Evolutionary conservation across 768 basidiomycete genomes (phyloP).

Genomic region (Termitomyces sp.): DNA sequence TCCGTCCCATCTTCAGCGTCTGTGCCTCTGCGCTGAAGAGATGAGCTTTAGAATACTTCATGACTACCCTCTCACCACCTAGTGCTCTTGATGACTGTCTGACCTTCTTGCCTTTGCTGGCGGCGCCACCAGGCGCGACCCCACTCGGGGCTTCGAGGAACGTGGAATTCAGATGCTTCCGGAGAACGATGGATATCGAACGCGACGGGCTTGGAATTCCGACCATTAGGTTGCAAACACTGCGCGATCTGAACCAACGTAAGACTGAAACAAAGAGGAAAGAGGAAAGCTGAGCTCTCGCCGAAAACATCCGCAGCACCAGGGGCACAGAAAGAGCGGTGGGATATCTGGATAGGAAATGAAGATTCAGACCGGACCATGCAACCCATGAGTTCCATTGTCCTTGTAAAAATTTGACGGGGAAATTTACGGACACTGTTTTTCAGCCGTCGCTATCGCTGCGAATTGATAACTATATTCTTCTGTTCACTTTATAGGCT

Average conservation of each 20-base stretch:
- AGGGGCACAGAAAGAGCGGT: conserved; percentile 46
- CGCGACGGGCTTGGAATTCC: conserved; percentile 65
- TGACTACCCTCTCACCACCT: background rate
- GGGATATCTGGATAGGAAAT: conserved; percentile 65
- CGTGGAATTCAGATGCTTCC: conserved; percentile 38
- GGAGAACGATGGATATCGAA: conserved; percentile 50
- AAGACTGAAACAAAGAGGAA: conserved; percentile 55
- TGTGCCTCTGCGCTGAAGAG: background rate
- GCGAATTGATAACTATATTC: background rate
- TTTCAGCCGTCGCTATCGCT: background rate
- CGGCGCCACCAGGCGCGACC: conserved; percentile 30
- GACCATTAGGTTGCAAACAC: conserved; percentile 50
- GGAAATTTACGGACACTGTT: background rate
- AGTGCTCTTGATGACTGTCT: conserved; percentile 14
- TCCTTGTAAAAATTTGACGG: background rate
- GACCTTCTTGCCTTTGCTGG: conserved; percentile 49
- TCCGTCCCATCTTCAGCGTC: too few species aligned
- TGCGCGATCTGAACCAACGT: conserved; percentile 51
- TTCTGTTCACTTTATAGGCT: conserved; percentile 48
- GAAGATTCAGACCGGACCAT: conserved; percentile 42
- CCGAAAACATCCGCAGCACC: background rate
- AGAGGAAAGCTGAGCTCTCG: conserved; percentile 34
- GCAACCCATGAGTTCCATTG: conserved; percentile 46
- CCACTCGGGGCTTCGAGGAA: conserved; percentile 43
- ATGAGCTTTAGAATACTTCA: background rate